Evolutionary conservation across 768 basidiomycete genomes (phyloP), one percentile per base, ranked within the genome.

Genomic region (Mycena leptocephala): DNA sequence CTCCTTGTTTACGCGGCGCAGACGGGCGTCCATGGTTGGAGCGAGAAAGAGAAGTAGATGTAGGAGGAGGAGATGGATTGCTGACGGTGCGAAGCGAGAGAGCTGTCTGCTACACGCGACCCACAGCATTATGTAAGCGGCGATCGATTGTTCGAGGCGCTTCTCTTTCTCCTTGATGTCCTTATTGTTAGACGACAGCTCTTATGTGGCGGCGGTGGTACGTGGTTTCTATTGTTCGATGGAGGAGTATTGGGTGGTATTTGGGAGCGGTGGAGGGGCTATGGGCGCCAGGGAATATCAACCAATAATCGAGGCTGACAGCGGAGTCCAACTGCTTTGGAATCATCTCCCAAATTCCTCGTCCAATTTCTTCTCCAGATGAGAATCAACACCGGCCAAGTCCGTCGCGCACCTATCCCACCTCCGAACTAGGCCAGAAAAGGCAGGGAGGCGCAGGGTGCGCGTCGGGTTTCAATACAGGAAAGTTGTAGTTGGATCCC

Each of bases 1-100:
- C 87, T 99, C 97, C 87, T 98, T 98, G 86, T 96, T 96, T 30
- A 98, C 95, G 83, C 97, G 89, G 77, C 97, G 91, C 59, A 97
- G 90, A 72, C 97, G 90, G 70, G 97, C 97, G 82, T 98, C 96
- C 92, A 97, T 96, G 66, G 62, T 51, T 11, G 59, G 39, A 10
- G n/a, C 20, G 5, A 14, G 59, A 14, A 24, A 26, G 2, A 16
- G 26, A 30, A 32, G 9, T 10, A 26, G 37, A 16, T 11, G 13
- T 0, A 26, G 37, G 20, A 26, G 24, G 37, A 5, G 35, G 16
- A 22, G 22, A 37, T 35, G 32, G 37, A n/a, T 24, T n/a, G n/a
- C n/a, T n/a, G n/a, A n/a, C n/a, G 37, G 37, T 3, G 7, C n/a
- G 14, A 24, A 39, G 59, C 24, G 33, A 62, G 28, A 18, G 30